phyloP scores from a whole-genome alignment of 2,329 filamentous ascomycete genomes.

The Cordyceps militaris region DNA sequence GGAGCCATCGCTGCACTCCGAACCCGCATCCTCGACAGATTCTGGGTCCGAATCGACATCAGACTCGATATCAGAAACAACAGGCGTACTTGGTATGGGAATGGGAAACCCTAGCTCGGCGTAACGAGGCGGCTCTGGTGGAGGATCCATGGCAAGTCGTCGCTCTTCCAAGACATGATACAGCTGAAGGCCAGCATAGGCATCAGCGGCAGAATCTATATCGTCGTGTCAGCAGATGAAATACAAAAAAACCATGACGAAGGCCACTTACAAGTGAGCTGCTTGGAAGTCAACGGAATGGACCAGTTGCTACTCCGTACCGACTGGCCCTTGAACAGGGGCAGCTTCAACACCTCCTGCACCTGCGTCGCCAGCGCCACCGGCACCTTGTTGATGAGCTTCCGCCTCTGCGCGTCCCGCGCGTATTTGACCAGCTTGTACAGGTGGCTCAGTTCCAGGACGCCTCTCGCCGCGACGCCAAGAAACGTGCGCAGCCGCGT shows the following conservation, averaged over 20 bases:
- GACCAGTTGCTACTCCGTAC: conserved; percentile 75
- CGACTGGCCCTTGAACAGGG: conserved; percentile 63
- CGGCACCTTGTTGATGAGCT: conserved; percentile 56
- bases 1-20: conserved; percentile 4
- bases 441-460: conserved; percentile 78
- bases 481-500: conserved; percentile 63
- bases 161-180: conserved; percentile 65
- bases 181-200: conserved; percentile 70
- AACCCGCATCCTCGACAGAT: conserved; percentile 3
- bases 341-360: conserved; percentile 61
- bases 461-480: conserved; percentile 54
- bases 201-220: conserved; percentile 70
- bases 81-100: conserved; percentile 33
- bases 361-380: conserved; percentile 65
- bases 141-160: conserved; percentile 58
- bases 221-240: neutral
- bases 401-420: conserved; percentile 35
- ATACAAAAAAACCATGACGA: conserved; percentile 2
- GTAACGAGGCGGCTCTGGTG: conserved; percentile 61
- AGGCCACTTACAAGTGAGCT: conserved; percentile 58
- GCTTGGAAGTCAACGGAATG: conserved; percentile 49
- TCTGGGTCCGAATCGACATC: conserved; percentile 17
- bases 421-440: conserved; percentile 70
- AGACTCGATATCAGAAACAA: conserved; percentile 25
- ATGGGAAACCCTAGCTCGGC: conserved; percentile 63